Evolutionary conservation across 768 basidiomycete species (phyloP), one percentile per base, ranked within the genome.

Genomic region (Bullera alba): DNA sequence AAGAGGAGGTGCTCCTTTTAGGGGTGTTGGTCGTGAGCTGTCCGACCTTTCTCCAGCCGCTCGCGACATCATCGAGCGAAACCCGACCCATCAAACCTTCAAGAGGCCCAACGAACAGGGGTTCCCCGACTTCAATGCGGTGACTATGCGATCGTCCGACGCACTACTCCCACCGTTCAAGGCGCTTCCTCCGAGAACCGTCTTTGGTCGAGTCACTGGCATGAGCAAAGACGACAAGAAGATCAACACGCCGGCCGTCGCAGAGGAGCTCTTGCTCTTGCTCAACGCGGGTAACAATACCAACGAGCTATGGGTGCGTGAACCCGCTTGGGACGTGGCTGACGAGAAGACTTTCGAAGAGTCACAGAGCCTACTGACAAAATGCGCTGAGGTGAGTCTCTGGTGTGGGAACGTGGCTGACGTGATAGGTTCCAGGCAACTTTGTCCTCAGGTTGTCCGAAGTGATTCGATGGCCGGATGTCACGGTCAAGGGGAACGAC

Each of bases 261-360:
- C 37, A 8, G 37, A 39, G 19, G 19, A 39, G 10, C 37, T 39
- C 12, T 21, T 39, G 37, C 8, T 39, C 8, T 10, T 21, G 22
- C 37, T 39, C 12, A 21, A 12, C 8, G 37, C 37, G 12, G 7
- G 12, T 21, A 39, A 39, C 37, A 39, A 21, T 21, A 39, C 37
- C 12, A 39, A 39, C 19, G 19, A 39, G 22, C 22, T 14, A 10
- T 39, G 37, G 37, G 37, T 39, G 19, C 8, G 37, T 39, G 8
- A 21, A 12, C 22, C 7, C 8, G 19, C 12, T 39, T 10, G 12
- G 19, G 7, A 10, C 22, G 8, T 21, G 19, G 37, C 37, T 39
- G 37, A 39, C 37, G 8, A 39, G 37, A 10, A 51, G 50, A 23
- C 30, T 5, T 51, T 23, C n/a, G 50, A 51, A 45, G 50, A 51